A percentile compares a stretch with the other conserved stretches of the same genome.
Conservation (phyloP, 2,329 filamentous ascomycete species). For the Capronia americana region DNA sequence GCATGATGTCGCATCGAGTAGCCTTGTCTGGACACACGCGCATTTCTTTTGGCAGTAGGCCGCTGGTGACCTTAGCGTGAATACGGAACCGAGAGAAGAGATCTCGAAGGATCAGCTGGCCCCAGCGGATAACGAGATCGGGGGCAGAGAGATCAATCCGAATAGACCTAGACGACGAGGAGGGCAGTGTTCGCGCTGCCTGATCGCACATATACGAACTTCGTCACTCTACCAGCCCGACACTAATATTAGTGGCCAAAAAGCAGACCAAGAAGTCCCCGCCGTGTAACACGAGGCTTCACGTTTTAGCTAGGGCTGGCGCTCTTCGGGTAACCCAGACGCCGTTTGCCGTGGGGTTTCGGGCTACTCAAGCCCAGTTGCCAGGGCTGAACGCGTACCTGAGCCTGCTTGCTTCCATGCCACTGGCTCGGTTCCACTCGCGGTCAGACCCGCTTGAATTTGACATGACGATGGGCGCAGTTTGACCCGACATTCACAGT, state of each 20-base stretch:
- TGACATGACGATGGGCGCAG: not conserved
- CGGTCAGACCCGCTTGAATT: not conserved
- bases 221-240: not conserved
- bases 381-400: not conserved
- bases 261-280: too few relatives aligned
- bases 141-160: not conserved
- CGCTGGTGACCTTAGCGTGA: not conserved
- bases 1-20: slow-evolving; percentile 2
- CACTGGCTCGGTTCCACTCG: not conserved
- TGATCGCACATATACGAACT: not conserved
- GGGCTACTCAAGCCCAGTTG: not conserved
- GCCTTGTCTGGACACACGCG: not conserved
- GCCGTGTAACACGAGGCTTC: not conserved
- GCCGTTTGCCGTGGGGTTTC: not conserved
- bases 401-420: not conserved
- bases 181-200: not conserved
- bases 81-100: not conserved
- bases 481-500: not conserved
- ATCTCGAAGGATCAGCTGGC: not conserved
- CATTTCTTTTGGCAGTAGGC: not conserved
- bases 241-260: not conserved
- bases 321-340: not conserved
- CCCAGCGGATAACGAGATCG: not conserved
- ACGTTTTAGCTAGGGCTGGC: slow-evolving; percentile 1
- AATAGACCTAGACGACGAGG: not conserved